Base-by-base conservation (phyloP, 805 yeast genomes). In the Cyberlindnera maclurae region DNA sequence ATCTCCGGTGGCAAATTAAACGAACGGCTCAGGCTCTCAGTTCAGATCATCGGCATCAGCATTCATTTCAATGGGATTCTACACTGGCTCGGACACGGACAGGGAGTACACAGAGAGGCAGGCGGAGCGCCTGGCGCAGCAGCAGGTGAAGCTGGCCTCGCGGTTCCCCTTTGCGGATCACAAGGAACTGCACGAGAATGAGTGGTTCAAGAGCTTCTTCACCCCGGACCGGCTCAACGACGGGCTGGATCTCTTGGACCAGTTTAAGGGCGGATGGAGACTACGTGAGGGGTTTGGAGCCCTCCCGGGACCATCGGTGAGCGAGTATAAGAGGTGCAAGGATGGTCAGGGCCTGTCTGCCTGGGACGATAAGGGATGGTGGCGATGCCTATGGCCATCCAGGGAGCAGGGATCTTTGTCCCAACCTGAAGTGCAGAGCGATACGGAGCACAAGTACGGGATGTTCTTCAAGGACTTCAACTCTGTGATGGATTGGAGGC, bases 341-440 rank as follows among this genome's bases (percentile, higher is more conserved):
- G 73, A 72, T 15, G 62, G 70, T 27, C 63, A 76, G 8, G 97
- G 98, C 3, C 62, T 71, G 6, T 74, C 86, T 0, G 79, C 77
- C 11, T 90, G 97, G 96, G 94, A 87, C 55, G 62, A 74, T 28
- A 68, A 71, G 16, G 97, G 97, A 0, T 73, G 79, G 58, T 90
- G 97, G 97, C 74, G 89, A 54, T 90, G 97, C 62, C 63, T 90
- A 33, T 82, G 89, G 59, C 95, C 96, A 11, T 50, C 60, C 4
- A 54, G 54, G 15, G 57, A 57, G 12, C 24, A 20, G 24, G 24
- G 24, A 5, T 8, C 24, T 20, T 53, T 70, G 15, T 52, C 79
- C 22, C 75, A 68, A 47, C 87, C 82, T 50, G 84, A 79, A 49
- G 75, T 81, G 20, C 68, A 70, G 44, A 55, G 59, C 22, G 64